phyloP scores from a whole-genome alignment of 805 yeast species.

The Saccharomycopsis fibuligera region DNA sequence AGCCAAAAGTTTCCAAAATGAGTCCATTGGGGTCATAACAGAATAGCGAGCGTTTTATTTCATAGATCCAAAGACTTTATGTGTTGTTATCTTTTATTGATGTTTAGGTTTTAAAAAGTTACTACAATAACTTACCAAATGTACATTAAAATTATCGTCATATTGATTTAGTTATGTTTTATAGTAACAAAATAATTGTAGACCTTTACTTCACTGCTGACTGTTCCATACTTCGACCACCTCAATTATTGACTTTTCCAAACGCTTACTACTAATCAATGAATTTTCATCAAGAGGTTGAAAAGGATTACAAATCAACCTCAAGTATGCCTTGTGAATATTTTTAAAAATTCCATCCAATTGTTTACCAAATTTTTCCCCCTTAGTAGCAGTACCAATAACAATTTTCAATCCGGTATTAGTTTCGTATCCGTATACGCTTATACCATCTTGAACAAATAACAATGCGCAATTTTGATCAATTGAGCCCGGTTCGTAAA shows the following conservation, averaged over 20 bases:
- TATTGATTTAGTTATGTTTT: not conserved
- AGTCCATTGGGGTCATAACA: not conserved
- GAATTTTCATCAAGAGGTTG: slow-evolving; percentile 30
- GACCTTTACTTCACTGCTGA: slow-evolving; percentile 2
- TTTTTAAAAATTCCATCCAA: slow-evolving; percentile 30
- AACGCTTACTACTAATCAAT: slow-evolving; percentile 20
- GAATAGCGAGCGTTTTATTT: not conserved
- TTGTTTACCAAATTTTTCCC: slow-evolving; percentile 23
- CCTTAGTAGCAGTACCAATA: slow-evolving; percentile 42
- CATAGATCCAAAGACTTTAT: not conserved
- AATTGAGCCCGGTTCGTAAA: slow-evolving; percentile 34
- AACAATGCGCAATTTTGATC: slow-evolving; percentile 37
- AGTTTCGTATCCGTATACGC: slow-evolving; percentile 64
- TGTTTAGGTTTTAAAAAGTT: not conserved
- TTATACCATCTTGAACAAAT: slow-evolving; percentile 60
- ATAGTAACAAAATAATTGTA: not conserved
- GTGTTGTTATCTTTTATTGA: not conserved
- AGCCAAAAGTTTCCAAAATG: not conserved
- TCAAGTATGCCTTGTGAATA: slow-evolving; percentile 49
- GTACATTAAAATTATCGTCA: not conserved
- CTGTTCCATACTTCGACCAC: slow-evolving; percentile 21
- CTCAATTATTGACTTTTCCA: slow-evolving; percentile 17
- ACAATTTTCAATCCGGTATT: slow-evolving; percentile 63
- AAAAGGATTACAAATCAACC: slow-evolving; percentile 60
- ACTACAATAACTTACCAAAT: not conserved